Evolutionary conservation across 2,329 filamentous ascomycete species (phyloP).

Genomic region (Talaromyces sp.): DNA sequence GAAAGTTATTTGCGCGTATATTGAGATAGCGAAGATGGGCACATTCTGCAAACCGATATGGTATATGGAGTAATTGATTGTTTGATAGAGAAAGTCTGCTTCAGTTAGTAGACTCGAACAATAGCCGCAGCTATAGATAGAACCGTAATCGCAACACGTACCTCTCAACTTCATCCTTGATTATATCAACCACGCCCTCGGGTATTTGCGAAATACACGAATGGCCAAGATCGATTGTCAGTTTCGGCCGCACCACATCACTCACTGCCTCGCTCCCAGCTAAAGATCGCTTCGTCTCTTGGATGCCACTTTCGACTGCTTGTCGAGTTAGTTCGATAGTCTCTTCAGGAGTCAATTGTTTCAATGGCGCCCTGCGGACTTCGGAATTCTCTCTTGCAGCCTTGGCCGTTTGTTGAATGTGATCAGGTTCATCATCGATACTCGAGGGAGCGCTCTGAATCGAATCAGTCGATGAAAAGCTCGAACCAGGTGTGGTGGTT

Average conservation of each 20-base stretch:
- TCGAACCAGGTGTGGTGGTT: slow-evolving; percentile 28
- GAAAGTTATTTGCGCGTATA: slow-evolving; percentile 48
- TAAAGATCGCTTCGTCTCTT: slow-evolving; percentile 46
- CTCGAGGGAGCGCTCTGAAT: slow-evolving; percentile 25
- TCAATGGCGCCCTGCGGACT: slow-evolving; percentile 25
- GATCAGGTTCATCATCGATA: slow-evolving; percentile 29
- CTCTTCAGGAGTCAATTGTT: slow-evolving; percentile 40
- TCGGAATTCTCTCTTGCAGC: slow-evolving; percentile 22
- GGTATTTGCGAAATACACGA: slow-evolving; percentile 48
- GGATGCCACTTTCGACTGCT: slow-evolving; percentile 46
- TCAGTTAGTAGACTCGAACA: not conserved
- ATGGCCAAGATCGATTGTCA: slow-evolving; percentile 51
- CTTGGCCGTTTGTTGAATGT: slow-evolving; percentile 20
- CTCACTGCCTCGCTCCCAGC: slow-evolving; percentile 45
- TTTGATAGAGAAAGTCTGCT: slow-evolving; percentile 49
- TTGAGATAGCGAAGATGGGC: slow-evolving; percentile 50
- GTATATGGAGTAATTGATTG: slow-evolving; percentile 50
- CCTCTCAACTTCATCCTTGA: slow-evolving; percentile 53
- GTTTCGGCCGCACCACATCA: slow-evolving; percentile 46
- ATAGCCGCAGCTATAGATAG: too few relatives aligned
- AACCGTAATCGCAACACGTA: slow-evolving; percentile 23
- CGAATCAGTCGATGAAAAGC: slow-evolving; percentile 25
- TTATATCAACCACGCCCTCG: slow-evolving; percentile 49
- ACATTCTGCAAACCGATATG: slow-evolving; percentile 48
- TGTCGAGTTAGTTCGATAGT: slow-evolving; percentile 44